These are phyloP conservation scores for Lactarius hengduanensis DNA, from an alignment of 768 basidiomycete species.

Conservation along the genomic window DNA sequence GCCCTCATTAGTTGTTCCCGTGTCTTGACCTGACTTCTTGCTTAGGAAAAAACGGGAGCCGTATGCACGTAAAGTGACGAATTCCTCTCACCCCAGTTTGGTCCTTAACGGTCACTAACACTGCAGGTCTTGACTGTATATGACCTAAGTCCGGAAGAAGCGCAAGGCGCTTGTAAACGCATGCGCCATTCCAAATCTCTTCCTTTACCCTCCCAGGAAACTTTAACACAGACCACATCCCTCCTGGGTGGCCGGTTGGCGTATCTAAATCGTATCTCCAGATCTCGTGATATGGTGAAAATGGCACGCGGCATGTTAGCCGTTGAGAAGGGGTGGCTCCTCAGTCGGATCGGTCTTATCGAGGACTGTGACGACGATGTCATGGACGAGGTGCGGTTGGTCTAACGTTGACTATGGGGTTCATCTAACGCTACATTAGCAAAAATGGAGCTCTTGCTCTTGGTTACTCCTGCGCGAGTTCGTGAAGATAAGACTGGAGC, in stretches of 20 bases:
- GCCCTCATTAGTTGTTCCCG: slow-evolving; percentile 27
- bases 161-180: slow-evolving; percentile 52
- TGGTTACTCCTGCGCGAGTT: slow-evolving; percentile 77
- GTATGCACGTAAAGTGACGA: slow-evolving; percentile 58
- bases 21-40: slow-evolving; percentile 23
- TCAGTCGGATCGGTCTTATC: slow-evolving; percentile 78
- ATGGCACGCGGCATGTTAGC: slow-evolving; percentile 63
- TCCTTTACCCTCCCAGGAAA: slow-evolving; percentile 36
- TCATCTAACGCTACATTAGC: slow-evolving; percentile 38
- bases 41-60: slow-evolving; percentile 63
- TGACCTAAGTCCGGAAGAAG: slow-evolving; percentile 62
- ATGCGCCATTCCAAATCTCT: slow-evolving; percentile 48
- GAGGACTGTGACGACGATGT: slow-evolving; percentile 82
- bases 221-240: slow-evolving; percentile 49
- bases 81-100: slow-evolving; percentile 1
- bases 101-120: slow-evolving; percentile 6
- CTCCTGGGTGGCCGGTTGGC: slow-evolving; percentile 77
- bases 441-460: slow-evolving; percentile 82
- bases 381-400: slow-evolving; percentile 73
- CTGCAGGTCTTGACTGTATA: slow-evolving; percentile 64
- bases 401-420: background rate
- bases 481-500: slow-evolving; percentile 56
- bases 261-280: slow-evolving; percentile 68
- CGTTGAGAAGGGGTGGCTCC: slow-evolving; percentile 79
- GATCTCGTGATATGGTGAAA: slow-evolving; percentile 56